Percentiles rank a stretch among this genome's conserved stretches.
phyloP scores from a whole-genome alignment of 495 filamentous ascomycete genomes.

The Aspergillus haitiensis region DNA sequence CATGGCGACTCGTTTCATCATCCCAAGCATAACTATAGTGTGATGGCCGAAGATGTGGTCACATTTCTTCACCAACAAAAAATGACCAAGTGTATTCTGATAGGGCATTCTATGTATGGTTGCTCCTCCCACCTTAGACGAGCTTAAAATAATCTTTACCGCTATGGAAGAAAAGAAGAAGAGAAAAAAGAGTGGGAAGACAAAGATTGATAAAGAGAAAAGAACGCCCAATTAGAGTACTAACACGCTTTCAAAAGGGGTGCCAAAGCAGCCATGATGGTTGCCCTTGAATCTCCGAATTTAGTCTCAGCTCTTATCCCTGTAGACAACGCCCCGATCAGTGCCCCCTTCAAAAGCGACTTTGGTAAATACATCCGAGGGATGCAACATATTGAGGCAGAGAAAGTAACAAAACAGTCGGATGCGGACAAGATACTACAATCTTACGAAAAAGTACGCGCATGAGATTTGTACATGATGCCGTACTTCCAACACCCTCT shows the following conservation, averaged over 20 bases:
- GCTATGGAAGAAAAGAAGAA: too few relatives aligned
- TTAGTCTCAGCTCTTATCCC: conserved; percentile 69
- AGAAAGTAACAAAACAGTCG: conserved; percentile 60
- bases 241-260: conserved; percentile 46
- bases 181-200: too few relatives aligned
- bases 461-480: not conserved
- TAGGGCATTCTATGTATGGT: conserved; percentile 80
- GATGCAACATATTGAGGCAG: conserved; percentile 74
- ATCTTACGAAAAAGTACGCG: conserved; percentile 65
- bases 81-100: conserved; percentile 68
- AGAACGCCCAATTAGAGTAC: too few relatives aligned
- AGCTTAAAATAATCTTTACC: too few relatives aligned
- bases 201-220: too few relatives aligned
- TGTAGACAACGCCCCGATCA: conserved; percentile 91
- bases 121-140: too few relatives aligned
- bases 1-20: conserved; percentile 89
- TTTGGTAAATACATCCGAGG: conserved; percentile 82
- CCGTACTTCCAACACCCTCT: not conserved
- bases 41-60: conserved; percentile 85
- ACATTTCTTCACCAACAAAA: conserved; percentile 75
- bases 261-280: conserved; percentile 89
- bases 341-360: conserved; percentile 66
- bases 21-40: conserved; percentile 72
- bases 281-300: conserved; percentile 68
- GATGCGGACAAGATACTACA: conserved; percentile 80